A percentile compares a stretch with the other conserved stretches of the same genome.
Evolutionary conservation across 768 basidiomycete species (phyloP).

Genomic region (Lactarius akahatsu): DNA sequence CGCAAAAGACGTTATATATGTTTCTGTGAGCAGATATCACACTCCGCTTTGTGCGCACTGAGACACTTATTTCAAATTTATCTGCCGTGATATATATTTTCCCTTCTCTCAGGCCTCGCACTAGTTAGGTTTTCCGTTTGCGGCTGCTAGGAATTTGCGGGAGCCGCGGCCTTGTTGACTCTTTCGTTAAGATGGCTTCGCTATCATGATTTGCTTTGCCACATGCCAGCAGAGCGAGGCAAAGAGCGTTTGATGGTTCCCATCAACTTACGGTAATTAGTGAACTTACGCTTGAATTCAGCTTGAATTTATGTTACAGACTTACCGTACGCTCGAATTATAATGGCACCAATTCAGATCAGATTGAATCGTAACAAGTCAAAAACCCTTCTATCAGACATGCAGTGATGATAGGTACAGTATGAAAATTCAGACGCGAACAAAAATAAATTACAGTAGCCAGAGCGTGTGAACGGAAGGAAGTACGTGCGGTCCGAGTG

Average conservation of each 20-base stretch:
- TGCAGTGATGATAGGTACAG: not conserved
- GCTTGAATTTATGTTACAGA: not conserved
- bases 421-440: too few species aligned
- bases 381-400: not conserved
- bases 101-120: not conserved
- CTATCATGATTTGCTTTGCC: not conserved
- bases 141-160: not conserved
- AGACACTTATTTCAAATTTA: not conserved
- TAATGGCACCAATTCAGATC: not conserved
- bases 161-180: not conserved
- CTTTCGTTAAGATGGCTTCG: not conserved
- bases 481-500: too few species aligned
- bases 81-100: not conserved
- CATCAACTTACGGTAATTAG: not conserved
- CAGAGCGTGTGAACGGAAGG: not conserved
- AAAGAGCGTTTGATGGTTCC: not conserved
- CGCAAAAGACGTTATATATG: not conserved
- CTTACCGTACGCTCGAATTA: not conserved
- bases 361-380: not conserved
- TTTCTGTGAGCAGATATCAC: not conserved
- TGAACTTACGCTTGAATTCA: not conserved
- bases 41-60: not conserved
- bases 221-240: not conserved
- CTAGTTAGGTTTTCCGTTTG: not conserved
- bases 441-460: too few species aligned